Evolutionary conservation across 805 yeast genomes (phyloP).

Genomic region (Yarrowia phangngaensis): DNA sequence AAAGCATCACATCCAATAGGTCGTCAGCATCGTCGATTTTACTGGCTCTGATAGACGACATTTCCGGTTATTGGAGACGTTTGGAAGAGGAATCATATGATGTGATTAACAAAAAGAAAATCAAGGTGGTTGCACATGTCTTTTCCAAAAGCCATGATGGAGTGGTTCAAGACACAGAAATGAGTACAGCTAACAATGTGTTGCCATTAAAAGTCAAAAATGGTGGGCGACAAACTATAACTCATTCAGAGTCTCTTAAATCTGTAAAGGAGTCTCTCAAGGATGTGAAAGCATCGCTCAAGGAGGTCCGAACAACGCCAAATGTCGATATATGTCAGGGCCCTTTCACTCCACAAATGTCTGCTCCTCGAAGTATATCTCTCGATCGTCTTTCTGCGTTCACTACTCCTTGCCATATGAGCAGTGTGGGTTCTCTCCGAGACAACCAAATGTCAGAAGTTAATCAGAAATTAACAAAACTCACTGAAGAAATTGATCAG

Average conservation of each 20-base stretch:
- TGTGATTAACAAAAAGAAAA: conserved; percentile 22
- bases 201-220: no score
- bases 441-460: conserved; percentile 8
- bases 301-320: conserved; percentile 10
- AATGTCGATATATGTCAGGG: no score
- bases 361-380: conserved; percentile 18
- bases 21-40: conserved; percentile 13
- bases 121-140: conserved; percentile 21
- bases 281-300: conserved; percentile 22
- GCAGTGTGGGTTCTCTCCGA: not conserved
- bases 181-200: no score
- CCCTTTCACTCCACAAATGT: no score
- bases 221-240: no score
- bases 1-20: conserved; percentile 18
- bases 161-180: no score
- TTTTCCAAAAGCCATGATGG: conserved; percentile 13
- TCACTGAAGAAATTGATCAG: conserved; percentile 13
- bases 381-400: conserved; percentile 2
- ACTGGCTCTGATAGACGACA: conserved; percentile 21
- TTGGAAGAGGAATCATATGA: conserved; percentile 24
- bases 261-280: conserved; percentile 18
- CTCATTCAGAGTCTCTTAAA: no score
- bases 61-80: conserved; percentile 20
- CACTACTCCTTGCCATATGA: conserved; percentile 1
- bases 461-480: conserved; percentile 8